Base-by-base conservation (phyloP, 2,329 filamentous ascomycete species). In the Diaporthe aspalathi region DNA sequence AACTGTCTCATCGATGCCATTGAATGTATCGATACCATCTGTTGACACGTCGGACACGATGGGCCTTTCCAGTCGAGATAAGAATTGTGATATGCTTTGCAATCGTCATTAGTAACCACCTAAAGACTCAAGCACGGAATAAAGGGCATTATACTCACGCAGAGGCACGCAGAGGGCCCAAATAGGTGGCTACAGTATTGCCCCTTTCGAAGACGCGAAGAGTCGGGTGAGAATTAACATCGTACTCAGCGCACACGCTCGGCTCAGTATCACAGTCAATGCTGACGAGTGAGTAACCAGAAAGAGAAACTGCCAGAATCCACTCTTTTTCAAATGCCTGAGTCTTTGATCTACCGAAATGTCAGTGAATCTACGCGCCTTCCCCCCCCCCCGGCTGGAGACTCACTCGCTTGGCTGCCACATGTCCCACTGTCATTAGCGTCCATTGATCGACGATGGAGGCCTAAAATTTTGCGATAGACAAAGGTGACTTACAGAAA, bases 1-100 rank as follows among this genome's bases (percentile, higher is more conserved):
- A 4, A 80, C 77, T 1, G 74, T 76, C 49, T 80, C 79, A 70
- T 82, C 81, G 1, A 72, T 53, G 14, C 70, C 74, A 68, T 77
- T 78, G 74, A 81, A 81, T 0, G 38, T 62, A 1, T 75, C 72
- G 8, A 79, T 71, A 2, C 70, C 68, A 4, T 77, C 74, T 0
- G 72, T 29, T 1, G 67, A 49, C 8, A 79, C 24, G 9, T 78
- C 72, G 0, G 76, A 75, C n/a, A 80, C 71, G 16, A 68, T 35
- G 11, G 80, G 79, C 3, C 78, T 77, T 40, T 74, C 74, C 22
- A 73, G 56, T n/a, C 80, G 77, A 22, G 72, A 45, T 14, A 77
- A 27, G 43, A 77, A 80, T 32, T 75, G 70, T 5, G 74, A 67
- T 20, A 79, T 74, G 2, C 78, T 78, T 53, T 17, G 22, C 22